These are phyloP conservation scores for Gliomastix tumulicola DNA, from an alignment of 2,329 filamentous ascomycete genomes.

Conservation along the genomic window DNA sequence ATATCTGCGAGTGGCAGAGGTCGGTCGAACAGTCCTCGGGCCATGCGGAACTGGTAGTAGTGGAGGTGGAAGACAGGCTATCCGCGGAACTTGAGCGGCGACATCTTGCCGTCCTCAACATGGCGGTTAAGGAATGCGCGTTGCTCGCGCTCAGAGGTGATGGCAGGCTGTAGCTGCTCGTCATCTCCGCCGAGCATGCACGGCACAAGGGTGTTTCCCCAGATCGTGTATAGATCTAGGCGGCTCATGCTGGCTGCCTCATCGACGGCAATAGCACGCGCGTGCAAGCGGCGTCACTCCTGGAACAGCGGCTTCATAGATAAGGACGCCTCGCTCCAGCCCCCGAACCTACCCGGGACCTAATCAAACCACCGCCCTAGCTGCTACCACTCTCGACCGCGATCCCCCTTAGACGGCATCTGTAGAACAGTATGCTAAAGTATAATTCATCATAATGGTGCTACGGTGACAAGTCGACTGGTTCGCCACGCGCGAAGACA, in stretches of 20 bases:
- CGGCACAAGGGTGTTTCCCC: conserved; percentile 12
- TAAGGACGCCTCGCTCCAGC: no score
- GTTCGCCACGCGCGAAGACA: no score
- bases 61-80: neutral
- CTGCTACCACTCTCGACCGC: no score
- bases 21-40: conserved; percentile 1
- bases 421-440: no score
- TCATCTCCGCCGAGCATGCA: conserved; percentile 12
- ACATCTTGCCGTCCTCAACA: conserved; percentile 3
- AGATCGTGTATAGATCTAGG: conserved; percentile 9
- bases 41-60: neutral
- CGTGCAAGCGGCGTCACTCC: no score
- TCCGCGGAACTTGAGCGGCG: neutral
- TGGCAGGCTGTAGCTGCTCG: conserved; percentile 6
- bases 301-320: no score
- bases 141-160: conserved; percentile 2
- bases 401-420: no score
- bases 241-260: conserved; percentile 12
- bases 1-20: neutral
- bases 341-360: no score
- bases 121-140: conserved; percentile 4
- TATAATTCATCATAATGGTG: no score
- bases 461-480: no score
- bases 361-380: no score
- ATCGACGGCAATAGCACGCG: conserved; percentile 8